Conservation (phyloP, 2,329 filamentous ascomycete genomes). For the Fusarium metavorans region DNA sequence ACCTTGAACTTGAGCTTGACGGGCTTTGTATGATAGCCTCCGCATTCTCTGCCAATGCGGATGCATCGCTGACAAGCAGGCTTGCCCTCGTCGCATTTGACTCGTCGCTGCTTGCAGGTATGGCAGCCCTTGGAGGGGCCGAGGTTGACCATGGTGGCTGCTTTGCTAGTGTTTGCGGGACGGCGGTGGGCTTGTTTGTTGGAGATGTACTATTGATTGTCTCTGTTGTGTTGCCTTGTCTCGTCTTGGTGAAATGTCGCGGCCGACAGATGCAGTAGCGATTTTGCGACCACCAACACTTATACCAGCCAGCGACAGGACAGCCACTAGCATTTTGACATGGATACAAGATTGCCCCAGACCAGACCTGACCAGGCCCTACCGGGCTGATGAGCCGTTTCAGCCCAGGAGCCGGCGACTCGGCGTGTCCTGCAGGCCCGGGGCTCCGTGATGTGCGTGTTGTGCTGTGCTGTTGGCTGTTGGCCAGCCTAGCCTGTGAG, state of each 20-base stretch:
- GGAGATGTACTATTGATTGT: neutral
- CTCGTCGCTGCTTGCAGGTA: conserved; percentile 20
- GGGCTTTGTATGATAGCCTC: conserved; percentile 17
- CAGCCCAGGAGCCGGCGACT: conserved; percentile 1
- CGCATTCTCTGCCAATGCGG: conserved; percentile 10
- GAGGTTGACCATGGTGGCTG: conserved; percentile 20
- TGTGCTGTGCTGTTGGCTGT: neutral
- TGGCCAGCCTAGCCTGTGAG: neutral
- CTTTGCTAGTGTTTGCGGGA: neutral
- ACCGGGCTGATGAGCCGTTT: neutral
- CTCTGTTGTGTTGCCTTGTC: neutral
- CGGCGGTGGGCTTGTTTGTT: neutral
- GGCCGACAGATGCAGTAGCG: neutral
- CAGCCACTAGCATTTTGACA: neutral
- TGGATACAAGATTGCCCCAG: neutral
- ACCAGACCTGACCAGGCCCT: neutral
- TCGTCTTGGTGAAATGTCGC: neutral
- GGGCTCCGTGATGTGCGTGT: neutral
- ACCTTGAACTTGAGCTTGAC: conserved; percentile 14
- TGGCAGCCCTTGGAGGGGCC: conserved; percentile 25
- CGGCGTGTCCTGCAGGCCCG: neutral
- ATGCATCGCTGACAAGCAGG: conserved; percentile 16
- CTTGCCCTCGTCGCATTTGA: conserved; percentile 31
- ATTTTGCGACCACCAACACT: neutral
- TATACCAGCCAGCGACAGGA: neutral